A percentile compares a stretch with the other conserved stretches of the same genome.
Conservation (phyloP, 2,329 filamentous ascomycete species). For the Colletotrichum ledebouriae region DNA sequence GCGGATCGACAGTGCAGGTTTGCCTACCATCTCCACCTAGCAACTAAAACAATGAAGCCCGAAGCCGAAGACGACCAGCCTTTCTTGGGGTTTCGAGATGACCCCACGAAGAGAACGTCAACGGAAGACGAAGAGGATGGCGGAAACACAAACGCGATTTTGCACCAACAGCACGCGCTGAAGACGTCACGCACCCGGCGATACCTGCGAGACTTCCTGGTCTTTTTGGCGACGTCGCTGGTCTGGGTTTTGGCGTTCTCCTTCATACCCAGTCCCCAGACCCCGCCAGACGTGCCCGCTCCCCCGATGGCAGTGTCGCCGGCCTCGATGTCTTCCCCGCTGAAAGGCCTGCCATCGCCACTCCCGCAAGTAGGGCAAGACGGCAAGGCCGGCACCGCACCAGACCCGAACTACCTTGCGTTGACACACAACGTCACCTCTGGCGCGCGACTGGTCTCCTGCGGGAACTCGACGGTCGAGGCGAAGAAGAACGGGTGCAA, state of each 20-base stretch:
- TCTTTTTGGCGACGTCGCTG: slow-evolving; percentile 42
- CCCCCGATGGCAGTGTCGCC: background rate
- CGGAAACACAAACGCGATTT: background rate
- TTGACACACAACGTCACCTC: slow-evolving; percentile 45
- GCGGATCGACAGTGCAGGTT: slow-evolving; percentile 2
- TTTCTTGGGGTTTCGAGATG: slow-evolving; percentile 33
- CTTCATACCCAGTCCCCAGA: background rate
- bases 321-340: background rate
- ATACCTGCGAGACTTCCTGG: slow-evolving; percentile 15
- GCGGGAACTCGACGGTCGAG: slow-evolving; percentile 43
- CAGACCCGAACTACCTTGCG: background rate
- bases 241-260: slow-evolving; percentile 44
- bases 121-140: background rate
- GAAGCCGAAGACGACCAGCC: slow-evolving; percentile 30
- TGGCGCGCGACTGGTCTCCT: slow-evolving; percentile 41
- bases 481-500: slow-evolving; percentile 43
- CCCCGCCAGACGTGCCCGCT: background rate
- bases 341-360: background rate
- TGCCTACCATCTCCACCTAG: background rate
- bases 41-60: slow-evolving; percentile 21
- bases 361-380: slow-evolving; percentile 21
- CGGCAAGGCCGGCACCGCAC: slow-evolving; percentile 1
- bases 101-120: background rate
- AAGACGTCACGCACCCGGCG: slow-evolving; percentile 7
- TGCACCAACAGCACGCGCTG: background rate